phyloP scores from a whole-genome alignment of 768 basidiomycete genomes.

The Clitopilus hobsonii region DNA sequence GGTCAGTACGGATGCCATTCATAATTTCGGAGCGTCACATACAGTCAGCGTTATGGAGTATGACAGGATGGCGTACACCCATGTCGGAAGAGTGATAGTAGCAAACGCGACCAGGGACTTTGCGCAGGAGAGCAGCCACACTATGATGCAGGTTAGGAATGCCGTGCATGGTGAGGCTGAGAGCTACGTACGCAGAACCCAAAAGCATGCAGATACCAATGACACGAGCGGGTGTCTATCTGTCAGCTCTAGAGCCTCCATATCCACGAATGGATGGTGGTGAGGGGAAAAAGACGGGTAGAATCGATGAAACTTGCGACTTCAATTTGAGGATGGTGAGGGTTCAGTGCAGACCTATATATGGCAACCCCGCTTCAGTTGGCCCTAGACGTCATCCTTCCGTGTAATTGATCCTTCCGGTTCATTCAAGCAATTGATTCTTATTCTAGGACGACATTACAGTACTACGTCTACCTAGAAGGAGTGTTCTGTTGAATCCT shows the following conservation, averaged over 20 bases:
- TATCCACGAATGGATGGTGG: constrained; percentile 26
- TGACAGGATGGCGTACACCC: constrained; percentile 73
- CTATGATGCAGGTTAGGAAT: constrained; percentile 28
- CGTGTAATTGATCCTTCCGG: neutral
- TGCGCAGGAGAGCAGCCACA: constrained; percentile 79
- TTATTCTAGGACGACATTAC: neutral
- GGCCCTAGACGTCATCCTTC: constrained; percentile 3
- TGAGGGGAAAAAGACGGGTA: neutral
- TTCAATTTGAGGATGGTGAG: neutral
- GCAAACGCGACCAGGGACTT: constrained; percentile 71
- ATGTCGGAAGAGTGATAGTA: constrained; percentile 79
- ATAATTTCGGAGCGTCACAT: constrained; percentile 15
- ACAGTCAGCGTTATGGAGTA: constrained; percentile 90
- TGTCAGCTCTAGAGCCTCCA: constrained; percentile 27
- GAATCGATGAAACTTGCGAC: neutral
- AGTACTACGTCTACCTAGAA: constrained; percentile 40
- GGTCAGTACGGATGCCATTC: neutral
- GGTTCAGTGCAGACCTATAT: constrained; percentile 7
- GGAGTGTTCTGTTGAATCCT: constrained; percentile 85
- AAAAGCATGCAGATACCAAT: constrained; percentile 76
- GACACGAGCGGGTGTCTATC: constrained; percentile 70
- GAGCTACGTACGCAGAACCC: constrained; percentile 72
- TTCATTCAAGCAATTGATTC: neutral
- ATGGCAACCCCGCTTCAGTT: constrained; percentile 6
- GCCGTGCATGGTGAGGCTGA: no score